These are phyloP conservation scores for Epichloe typhina DNA, from an alignment of 2,329 filamentous ascomycete species.

Conservation along the genomic window DNA sequence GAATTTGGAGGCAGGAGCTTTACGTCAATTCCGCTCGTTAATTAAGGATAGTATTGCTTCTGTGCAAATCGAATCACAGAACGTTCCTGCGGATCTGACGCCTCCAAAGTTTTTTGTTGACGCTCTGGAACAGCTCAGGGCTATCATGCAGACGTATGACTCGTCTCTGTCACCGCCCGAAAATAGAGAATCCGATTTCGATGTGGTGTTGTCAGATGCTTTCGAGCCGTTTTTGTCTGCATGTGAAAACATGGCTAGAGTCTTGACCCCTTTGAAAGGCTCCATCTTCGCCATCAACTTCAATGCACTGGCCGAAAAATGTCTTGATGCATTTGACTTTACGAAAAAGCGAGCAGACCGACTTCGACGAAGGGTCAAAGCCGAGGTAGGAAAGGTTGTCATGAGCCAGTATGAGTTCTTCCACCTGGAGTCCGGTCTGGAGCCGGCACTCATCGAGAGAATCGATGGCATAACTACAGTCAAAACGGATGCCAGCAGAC, in stretches of 20 bases:
- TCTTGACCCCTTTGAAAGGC: conserved; percentile 43
- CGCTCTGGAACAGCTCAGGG: conserved; percentile 61
- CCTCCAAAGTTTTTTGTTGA: conserved; percentile 71
- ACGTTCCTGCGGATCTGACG: conserved; percentile 57
- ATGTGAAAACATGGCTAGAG: conserved; percentile 55
- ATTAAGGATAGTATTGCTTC: conserved; percentile 69
- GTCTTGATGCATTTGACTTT: conserved; percentile 50
- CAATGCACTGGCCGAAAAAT: conserved; percentile 41
- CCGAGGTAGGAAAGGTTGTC: conserved; percentile 44
- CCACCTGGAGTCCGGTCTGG: conserved; percentile 59
- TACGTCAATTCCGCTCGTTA: conserved; percentile 69
- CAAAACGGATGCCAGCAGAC: conserved; percentile 32
- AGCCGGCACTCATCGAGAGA: conserved; percentile 47
- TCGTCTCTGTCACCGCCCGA: conserved; percentile 54
- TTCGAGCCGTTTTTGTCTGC: conserved; percentile 75
- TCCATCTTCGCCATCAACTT: conserved; percentile 67
- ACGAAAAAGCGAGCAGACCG: conserved; percentile 40
- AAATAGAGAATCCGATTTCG: conserved; percentile 55
- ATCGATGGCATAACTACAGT: conserved; percentile 13
- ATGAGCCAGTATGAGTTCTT: conserved; percentile 62
- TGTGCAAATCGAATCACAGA: conserved; percentile 58
- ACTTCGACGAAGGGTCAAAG: conserved; percentile 42
- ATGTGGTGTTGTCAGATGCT: conserved; percentile 61
- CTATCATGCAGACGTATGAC: conserved; percentile 78
- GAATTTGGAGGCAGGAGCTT: conserved; percentile 59